A percentile compares a stretch with the other conserved stretches of the same genome.
These are phyloP conservation scores for Globisporangium camurandrum DNA, from an alignment of 352 stramenopile genomes.

Conservation along the genomic window DNA sequence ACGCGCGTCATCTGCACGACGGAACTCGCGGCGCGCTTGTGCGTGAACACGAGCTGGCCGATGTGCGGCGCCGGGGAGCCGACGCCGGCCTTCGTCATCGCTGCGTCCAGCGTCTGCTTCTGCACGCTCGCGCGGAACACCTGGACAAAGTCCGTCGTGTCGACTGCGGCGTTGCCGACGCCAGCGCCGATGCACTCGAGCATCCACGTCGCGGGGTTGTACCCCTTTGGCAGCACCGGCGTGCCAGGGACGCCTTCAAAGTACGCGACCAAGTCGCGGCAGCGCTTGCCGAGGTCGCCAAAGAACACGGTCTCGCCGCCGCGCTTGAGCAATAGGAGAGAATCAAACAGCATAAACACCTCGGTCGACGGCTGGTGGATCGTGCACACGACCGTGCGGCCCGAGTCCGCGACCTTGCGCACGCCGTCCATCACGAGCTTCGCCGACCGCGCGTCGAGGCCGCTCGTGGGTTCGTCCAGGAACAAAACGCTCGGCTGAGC, in stretches of 20 bases:
- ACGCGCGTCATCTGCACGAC: too few species aligned
- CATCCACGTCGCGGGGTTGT: slow-evolving; percentile 77
- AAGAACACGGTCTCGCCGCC: slow-evolving; percentile 50
- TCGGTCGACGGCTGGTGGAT: slow-evolving; percentile 88
- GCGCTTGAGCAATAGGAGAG: slow-evolving; percentile 64
- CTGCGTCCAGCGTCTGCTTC: too few species aligned
- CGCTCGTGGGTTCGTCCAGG: slow-evolving; percentile 71
- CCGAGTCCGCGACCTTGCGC: slow-evolving; percentile 69
- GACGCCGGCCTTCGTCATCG: too few species aligned
- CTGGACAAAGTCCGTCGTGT: slow-evolving; percentile 4
- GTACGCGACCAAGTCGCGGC: slow-evolving; percentile 49
- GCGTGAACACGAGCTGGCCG: too few species aligned
- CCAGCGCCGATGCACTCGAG: slow-evolving; percentile 37
- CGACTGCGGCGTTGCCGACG: slow-evolving; percentile 11
- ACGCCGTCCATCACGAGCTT: slow-evolving; percentile 82
- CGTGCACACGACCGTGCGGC: slow-evolving; percentile 79
- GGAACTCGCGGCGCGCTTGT: too few species aligned
- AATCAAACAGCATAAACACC: slow-evolving; percentile 59
- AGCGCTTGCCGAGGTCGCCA: slow-evolving; percentile 45
- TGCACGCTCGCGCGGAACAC: too few species aligned
- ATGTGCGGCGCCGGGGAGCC: too few species aligned
- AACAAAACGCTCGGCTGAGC: slow-evolving; percentile 81
- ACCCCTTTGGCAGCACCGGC: slow-evolving; percentile 24
- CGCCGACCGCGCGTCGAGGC: slow-evolving; percentile 76
- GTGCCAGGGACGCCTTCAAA: slow-evolving; percentile 26